Conservation (phyloP, 106 monocot species). For the Dendrobium huoshanense region DNA sequence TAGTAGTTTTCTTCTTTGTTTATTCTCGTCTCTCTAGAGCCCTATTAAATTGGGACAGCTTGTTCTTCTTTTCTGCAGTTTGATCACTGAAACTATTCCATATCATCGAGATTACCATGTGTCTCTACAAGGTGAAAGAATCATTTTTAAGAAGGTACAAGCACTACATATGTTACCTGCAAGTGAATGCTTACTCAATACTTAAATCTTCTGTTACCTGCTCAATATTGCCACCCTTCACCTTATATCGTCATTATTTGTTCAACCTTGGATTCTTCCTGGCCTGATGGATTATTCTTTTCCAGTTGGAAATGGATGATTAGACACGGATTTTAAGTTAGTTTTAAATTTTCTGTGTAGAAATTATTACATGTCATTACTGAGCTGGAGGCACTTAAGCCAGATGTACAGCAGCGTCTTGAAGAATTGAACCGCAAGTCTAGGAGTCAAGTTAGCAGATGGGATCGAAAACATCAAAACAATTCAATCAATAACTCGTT, state of each 20-base stretch:
- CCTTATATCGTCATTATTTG: neutral
- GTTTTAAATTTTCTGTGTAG: slow-evolving; percentile 25
- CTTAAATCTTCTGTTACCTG: neutral
- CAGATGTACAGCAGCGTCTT: slow-evolving; percentile 48
- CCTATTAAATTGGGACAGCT: neutral
- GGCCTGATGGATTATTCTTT: neutral
- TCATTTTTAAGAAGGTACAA: slow-evolving; percentile 37
- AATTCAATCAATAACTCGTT: slow-evolving; percentile 26
- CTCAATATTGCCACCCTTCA: neutral
- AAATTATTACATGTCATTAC: slow-evolving; percentile 44
- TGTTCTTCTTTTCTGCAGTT: slow-evolving; percentile 35
- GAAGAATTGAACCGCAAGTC: slow-evolving; percentile 57
- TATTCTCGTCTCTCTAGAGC: neutral
- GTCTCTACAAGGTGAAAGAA: slow-evolving; percentile 33
- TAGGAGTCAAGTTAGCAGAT: slow-evolving; percentile 33
- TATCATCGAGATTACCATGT: slow-evolving; percentile 46
- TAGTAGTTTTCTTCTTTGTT: neutral
- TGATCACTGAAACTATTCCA: slow-evolving; percentile 83
- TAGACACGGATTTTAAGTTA: neutral
- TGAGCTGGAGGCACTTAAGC: slow-evolving; percentile 76
- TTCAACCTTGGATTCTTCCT: neutral
- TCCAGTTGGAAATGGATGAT: neutral
- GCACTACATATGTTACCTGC: slow-evolving; percentile 2
- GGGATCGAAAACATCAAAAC: slow-evolving; percentile 27
- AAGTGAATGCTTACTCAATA: neutral